Evolutionary conservation across 225 moss, liverwort and hornwort species (phyloP), one percentile per base, ranked within the genome.

Genomic region (Pleurozium schreberi): DNA sequence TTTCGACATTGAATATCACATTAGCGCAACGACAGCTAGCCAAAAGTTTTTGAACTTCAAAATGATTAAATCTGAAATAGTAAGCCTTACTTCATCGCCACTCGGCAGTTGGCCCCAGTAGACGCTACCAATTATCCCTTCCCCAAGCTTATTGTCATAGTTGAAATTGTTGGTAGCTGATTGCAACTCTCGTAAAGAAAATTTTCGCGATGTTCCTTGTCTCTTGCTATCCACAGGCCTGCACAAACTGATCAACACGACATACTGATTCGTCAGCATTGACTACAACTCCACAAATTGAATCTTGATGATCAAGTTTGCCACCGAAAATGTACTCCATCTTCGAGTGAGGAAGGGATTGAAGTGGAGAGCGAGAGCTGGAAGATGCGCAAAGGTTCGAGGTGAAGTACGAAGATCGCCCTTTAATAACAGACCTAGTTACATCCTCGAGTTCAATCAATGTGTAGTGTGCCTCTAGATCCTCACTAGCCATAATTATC

Each of bases 141-240:
- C 96, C 67, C 98, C 98, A 67, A 98, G 96, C 92, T 97, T 97
- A 90, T 97, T 97, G 91, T 98, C 97, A 83, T 98, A 98, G 94
- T 96, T 97, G 92, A 97, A 97, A 88, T 95, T 96, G 92, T 99
- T 99, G n/a, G 98, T 99, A 53, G 98, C 98, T 63, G 98, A 94
- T 89, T 99, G 97, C 83, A 99, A 87, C 90, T 99, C 98, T 89
- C 95, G 95, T 73, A 99, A 88, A 30, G 97, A 96, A 89, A 99
- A 99, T 86, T 93, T 95, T 69, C 97, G 96, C 96, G 95, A 99
- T 9, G 97, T 95, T 90, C 94, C 94, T 84, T 90, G 94, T 86
- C 92, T 94, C 88, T 93, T 97, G 82, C 94, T 90, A 38, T 87
- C 90, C 78, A 86, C 93, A 78, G 94, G 89, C 92, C 96, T 97